Base-by-base conservation (phyloP, 1,139 yeast genomes). In the Sugiyamaella novakii region DNA sequence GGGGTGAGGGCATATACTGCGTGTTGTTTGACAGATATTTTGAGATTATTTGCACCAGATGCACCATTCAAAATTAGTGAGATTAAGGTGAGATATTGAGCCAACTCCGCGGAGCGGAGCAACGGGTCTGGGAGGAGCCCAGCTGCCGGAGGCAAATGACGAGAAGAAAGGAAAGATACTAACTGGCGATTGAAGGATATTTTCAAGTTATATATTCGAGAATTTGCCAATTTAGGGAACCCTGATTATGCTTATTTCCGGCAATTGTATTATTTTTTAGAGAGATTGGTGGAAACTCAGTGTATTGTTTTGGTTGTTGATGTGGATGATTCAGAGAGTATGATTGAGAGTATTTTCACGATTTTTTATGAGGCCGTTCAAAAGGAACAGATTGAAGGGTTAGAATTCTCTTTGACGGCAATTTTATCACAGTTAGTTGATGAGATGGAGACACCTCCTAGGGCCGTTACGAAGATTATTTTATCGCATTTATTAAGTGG, bases 1-100 rank as follows among this genome's bases (percentile, higher is more conserved):
- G 95, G 95, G 2, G 82, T 89, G 2, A 85, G 83, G 57, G 82
- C 91, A 0, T 80, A 75, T 53, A 77, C 78, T 2, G 83, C 94
- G 14, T 84, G 95, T 61, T 82, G 94, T 54, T 59, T 89, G 8
- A 77, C 91, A 2, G 96, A 89, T 64, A 72, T 91, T 11, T 68
- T 91, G 37, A 75, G 96, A 52, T 68, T 89, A 8, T 84, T 76
- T 63, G 97, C 96, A 0, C 97, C 97, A 0, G 87, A 89, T 66
- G 96, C 97, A 3, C 97, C 98, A 5, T 89, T 78, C 66, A 80
- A 87, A 1, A 81, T 81, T 29, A 58, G 70, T 1, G 84, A 85
- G 55, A 69, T 89, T 27, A 71, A 81, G 1, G 80, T 75, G 24
- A 74, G 60, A 46, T 18, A 12, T n/a, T n/a, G n/a, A n/a, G 31